A percentile compares a stretch with the other conserved stretches of the same genome.
Evolutionary conservation across 768 basidiomycete genomes (phyloP).

Genomic region (Coprinellus aureogranulatus): DNA sequence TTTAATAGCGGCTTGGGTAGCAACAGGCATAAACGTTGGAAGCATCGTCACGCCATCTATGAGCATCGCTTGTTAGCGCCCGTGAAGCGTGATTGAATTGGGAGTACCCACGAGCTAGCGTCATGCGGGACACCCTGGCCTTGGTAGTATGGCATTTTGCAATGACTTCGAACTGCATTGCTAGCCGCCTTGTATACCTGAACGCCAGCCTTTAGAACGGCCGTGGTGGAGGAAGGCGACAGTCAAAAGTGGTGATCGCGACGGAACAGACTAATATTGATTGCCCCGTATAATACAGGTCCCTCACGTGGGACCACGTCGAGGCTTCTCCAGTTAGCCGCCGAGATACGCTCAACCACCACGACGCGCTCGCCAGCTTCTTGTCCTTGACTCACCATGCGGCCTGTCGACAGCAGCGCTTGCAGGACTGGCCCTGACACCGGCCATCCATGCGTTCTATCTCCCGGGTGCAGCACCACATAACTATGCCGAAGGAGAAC

Average conservation of each 20-base stretch:
- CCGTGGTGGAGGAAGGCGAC: too few species aligned
- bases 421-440: constrained; percentile 1
- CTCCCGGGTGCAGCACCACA: constrained; percentile 88
- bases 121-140: constrained; percentile 85
- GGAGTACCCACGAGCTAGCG: constrained; percentile 60
- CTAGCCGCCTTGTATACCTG: constrained; percentile 17
- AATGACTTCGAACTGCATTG: constrained; percentile 81
- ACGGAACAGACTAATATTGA: constrained; percentile 3
- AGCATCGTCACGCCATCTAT: constrained; percentile 78
- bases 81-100: background rate
- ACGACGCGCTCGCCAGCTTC: background rate
- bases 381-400: constrained; percentile 5
- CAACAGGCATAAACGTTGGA: constrained; percentile 93
- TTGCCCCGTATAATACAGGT: background rate
- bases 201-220: constrained; percentile 15
- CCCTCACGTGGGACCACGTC: constrained; percentile 6
- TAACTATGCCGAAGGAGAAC: constrained; percentile 72
- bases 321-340: background rate
- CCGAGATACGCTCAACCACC: background rate
- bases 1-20: constrained; percentile 90
- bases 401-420: background rate
- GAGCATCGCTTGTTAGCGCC: background rate
- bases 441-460: constrained; percentile 68
- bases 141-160: constrained; percentile 79
- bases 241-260: background rate